Base-by-base conservation (phyloP, 306 rosid genomes). In the Betula pendula region DNA sequence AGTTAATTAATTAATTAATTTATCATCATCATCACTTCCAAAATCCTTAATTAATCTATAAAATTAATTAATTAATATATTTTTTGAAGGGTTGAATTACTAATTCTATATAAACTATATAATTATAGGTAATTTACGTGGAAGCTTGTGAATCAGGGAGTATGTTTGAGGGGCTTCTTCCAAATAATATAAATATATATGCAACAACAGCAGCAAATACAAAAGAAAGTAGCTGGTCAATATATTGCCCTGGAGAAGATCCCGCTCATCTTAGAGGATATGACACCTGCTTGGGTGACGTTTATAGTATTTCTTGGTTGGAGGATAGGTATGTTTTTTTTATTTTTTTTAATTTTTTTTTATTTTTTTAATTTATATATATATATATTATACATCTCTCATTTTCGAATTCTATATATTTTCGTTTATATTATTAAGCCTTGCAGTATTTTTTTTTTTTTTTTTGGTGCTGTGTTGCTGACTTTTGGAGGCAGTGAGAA, bases 101-200 rank as follows among this genome's bases (percentile, higher is more conserved):
- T n/a, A n/a, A n/a, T n/a, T n/a, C n/a, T n/a, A n/a, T n/a, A n/a
- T n/a, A n/a, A n/a, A n/a, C n/a, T n/a, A n/a, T n/a, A n/a, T n/a
- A n/a, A 63, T 31, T 33, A 9, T 17, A 65, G 70, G 70, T 65
- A 38, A 8, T 93, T 44, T 93, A 93, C 75, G 0, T 91, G 15
- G 98, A 93, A 83, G 93, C 98, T 6, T 93, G 98, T 48, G 93
- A 91, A n/a, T 16, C 90, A 6, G 98, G 97, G 73, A 91, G 97
- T 53, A 84, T 93, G 38, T 93, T 93, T 65, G 90, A 85, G 10
- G 96, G 97, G 15, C 56, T 89, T 35, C 93, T 91, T 49, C 87
- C 95, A 3, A 35, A 73, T 17, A 53, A 91, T 60, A 48, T 88
- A n/a, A 75, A 40, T 33, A 83, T 91, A 31, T 93, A 88, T 44